Evolutionary conservation across 169 alveolate genomes (phyloP), one percentile per base, ranked within the genome.

Genomic region (Besnoitia besnoiti): DNA sequence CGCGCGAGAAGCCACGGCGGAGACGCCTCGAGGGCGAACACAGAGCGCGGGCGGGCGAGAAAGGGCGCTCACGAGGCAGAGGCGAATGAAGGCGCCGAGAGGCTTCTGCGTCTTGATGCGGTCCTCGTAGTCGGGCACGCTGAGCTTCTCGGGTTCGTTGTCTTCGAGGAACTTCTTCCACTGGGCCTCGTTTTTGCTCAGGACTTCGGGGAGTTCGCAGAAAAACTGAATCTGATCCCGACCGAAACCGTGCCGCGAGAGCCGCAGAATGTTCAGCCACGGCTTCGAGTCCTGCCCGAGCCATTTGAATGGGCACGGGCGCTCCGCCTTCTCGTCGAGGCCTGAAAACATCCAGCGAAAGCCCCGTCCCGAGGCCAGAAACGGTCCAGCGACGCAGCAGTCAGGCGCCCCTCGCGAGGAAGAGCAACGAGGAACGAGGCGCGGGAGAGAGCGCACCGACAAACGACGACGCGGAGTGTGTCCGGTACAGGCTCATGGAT

Each of bases 51-150:
- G 10, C 19, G 10, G 10, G 30, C 62, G 30, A 14, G 62, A 14
- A 10, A 14, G 62, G 10, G 62, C 19, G 84, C 93, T 39, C 49
- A 91, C 92, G 51, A 98, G 95, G 92, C 99, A 97, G 19, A 98
- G 95, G 90, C 98, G 96, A 8, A 98, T 94, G 97, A 98, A 98
- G 90, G 97, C 97, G 35, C 99, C 98, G 80, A 98, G 96, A 93
- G 96, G 97, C 92, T 97, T 96, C 88, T 97, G 98, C 90, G 96
- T 95, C 82, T 94, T 95, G 89, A 98, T 96, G 75, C 98, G 96
- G 67, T 98, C 99, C 76, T 97, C 98, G 94, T 96, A 98, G 94
- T 98, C 98, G 8, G 99, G 99, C 35, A 98, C 96, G 35, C 97
- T 97, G 76, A 93, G 85, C 91, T 96, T 97, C 94, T 98, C 99